Evolutionary conservation across 371 early-diverging fungal species (phyloP).

Genomic region (Zychaea mexicana): DNA sequence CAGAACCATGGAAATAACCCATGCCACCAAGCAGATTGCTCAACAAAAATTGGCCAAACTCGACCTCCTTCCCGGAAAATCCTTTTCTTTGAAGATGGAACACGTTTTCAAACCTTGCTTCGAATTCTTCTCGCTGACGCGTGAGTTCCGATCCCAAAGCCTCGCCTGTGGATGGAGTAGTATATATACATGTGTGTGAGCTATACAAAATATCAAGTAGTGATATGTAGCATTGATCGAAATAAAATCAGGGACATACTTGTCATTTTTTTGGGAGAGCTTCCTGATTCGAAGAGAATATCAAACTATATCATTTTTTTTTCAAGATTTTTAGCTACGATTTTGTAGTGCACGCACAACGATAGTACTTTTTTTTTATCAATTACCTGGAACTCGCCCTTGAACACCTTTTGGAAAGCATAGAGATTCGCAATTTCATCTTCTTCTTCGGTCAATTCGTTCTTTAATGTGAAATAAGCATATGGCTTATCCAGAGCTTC

Average conservation of each 20-base stretch:
- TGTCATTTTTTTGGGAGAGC: constrained; percentile 27
- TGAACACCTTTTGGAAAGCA: constrained; percentile 60
- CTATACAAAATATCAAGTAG: neutral
- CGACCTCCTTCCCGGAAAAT: constrained; percentile 57
- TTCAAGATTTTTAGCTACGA: too few relatives aligned
- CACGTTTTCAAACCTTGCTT: constrained; percentile 72
- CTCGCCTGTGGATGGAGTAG: constrained; percentile 20
- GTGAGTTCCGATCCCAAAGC: constrained; percentile 20
- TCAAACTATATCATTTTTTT: constrained; percentile 56
- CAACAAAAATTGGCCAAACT: constrained; percentile 75
- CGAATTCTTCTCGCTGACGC: constrained; percentile 52
- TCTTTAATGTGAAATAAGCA: constrained; percentile 39
- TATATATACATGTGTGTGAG: neutral
- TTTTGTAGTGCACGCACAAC: too few relatives aligned
- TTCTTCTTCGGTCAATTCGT: constrained; percentile 32
- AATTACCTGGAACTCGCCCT: constrained; percentile 61
- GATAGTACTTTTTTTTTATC: too few relatives aligned
- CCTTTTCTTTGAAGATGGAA: constrained; percentile 74
- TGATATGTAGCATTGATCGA: too few relatives aligned
- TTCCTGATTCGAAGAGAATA: constrained; percentile 54
- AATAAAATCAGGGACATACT: constrained; percentile 19
- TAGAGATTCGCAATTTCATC: constrained; percentile 53
- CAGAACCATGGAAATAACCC: constrained; percentile 70
- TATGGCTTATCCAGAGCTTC: constrained; percentile 28
- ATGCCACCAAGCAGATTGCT: constrained; percentile 92